phyloP scores from a whole-genome alignment of 805 yeast genomes.

The Lachancea waltii region DNA sequence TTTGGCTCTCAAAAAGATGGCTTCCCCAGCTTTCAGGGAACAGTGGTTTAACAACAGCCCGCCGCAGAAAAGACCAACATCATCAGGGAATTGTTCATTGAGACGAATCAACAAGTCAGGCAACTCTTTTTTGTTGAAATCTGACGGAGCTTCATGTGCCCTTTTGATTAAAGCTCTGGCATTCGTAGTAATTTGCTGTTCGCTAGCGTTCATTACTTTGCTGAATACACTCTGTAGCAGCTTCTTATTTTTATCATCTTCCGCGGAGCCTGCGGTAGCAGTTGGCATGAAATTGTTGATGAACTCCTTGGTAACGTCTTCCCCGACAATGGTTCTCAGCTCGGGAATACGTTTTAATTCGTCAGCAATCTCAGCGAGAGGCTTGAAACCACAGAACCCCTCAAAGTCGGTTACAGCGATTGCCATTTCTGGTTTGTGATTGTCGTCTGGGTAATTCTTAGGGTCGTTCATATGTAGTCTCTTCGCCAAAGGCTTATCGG shows the following conservation, averaged over 20 bases:
- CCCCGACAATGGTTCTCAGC: slow-evolving; percentile 63
- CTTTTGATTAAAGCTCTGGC: slow-evolving; percentile 63
- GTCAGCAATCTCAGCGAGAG: slow-evolving; percentile 66
- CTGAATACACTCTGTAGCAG: slow-evolving; percentile 72
- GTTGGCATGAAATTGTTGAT: slow-evolving; percentile 39
- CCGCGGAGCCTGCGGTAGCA: slow-evolving; percentile 44
- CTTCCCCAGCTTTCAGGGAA: slow-evolving; percentile 78
- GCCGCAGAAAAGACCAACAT: slow-evolving; percentile 94
- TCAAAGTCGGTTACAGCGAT: slow-evolving; percentile 93
- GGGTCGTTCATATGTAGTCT: slow-evolving; percentile 79
- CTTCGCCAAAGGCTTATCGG: slow-evolving; percentile 79
- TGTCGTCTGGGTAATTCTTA: slow-evolving; percentile 91
- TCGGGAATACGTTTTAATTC: slow-evolving; percentile 73
- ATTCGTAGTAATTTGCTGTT: slow-evolving; percentile 44
- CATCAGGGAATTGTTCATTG: slow-evolving; percentile 85
- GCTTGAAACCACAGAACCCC: slow-evolving; percentile 97
- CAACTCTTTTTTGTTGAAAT: slow-evolving; percentile 47
- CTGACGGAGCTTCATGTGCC: slow-evolving; percentile 51
- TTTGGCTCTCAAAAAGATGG: slow-evolving; percentile 92
- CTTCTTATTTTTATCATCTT: slow-evolving; percentile 52
- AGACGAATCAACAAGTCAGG: slow-evolving; percentile 72
- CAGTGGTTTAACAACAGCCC: slow-evolving; percentile 89
- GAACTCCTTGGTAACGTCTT: slow-evolving; percentile 49
- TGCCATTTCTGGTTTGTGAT: slow-evolving; percentile 99
- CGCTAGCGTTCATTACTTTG: slow-evolving; percentile 78